Conservation (phyloP, 495 filamentous ascomycete species). For the Wilcoxina mikolae region DNA sequence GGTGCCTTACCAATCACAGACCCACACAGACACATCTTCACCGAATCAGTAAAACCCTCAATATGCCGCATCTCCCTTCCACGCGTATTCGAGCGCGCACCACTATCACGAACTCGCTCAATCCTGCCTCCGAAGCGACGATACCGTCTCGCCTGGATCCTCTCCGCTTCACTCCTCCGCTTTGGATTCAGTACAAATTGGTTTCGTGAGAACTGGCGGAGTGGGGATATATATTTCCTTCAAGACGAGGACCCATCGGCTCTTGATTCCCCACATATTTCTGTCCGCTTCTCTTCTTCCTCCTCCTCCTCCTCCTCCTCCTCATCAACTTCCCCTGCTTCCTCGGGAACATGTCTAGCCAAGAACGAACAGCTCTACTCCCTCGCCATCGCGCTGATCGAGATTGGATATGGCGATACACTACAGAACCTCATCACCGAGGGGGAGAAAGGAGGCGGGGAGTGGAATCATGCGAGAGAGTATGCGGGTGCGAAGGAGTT, state of each 20-base stretch:
- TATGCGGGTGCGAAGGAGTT: slow-evolving; percentile 8
- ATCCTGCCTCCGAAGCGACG: background rate
- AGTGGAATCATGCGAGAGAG: slow-evolving; percentile 7
- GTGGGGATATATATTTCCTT: slow-evolving; percentile 9
- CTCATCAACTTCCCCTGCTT: background rate
- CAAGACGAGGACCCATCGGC: background rate
- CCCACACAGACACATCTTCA: background rate
- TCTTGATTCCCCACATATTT: slow-evolving; percentile 1
- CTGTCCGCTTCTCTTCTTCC: background rate
- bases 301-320: background rate
- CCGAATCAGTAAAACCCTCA: background rate
- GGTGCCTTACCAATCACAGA: background rate
- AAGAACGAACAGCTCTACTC: slow-evolving; percentile 7
- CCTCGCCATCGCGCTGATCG: slow-evolving; percentile 9
- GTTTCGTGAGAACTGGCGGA: slow-evolving; percentile 8
- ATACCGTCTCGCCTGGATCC: slow-evolving; percentile 1
- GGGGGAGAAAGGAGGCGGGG: background rate
- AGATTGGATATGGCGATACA: slow-evolving; percentile 10
- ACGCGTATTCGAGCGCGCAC: background rate
- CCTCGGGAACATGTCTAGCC: background rate
- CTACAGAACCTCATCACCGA: slow-evolving; percentile 1
- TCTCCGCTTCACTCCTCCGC: slow-evolving; percentile 1
- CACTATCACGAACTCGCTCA: background rate
- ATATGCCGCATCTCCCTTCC: background rate
- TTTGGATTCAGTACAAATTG: background rate